These are phyloP conservation scores for Typha latifolia DNA, from an alignment of 176 grass and related monocot genomes.

Conservation along the genomic window DNA sequence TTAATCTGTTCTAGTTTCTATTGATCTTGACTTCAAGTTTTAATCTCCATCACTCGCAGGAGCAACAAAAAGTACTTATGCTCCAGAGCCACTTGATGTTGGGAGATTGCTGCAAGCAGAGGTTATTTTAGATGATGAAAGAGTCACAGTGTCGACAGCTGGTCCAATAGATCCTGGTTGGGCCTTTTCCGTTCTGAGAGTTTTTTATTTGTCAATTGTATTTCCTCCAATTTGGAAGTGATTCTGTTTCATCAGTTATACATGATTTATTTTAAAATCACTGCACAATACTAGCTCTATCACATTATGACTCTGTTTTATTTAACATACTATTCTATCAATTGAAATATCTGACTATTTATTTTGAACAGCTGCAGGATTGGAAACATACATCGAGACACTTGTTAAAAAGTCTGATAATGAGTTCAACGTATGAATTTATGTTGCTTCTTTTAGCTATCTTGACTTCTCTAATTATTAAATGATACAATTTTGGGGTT, in stretches of 20 bases:
- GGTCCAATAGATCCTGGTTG: conserved; percentile 72
- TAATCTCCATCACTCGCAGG: conserved; percentile 33
- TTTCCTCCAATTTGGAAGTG: not conserved
- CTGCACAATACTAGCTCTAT: no score
- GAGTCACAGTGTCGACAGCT: conserved; percentile 41
- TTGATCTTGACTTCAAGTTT: not conserved
- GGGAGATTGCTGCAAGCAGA: conserved; percentile 75
- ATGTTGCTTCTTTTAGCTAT: conserved; percentile 8
- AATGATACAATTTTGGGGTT: not conserved
- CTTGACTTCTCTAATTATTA: not conserved
- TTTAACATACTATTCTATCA: not conserved
- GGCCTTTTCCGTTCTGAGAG: not conserved
- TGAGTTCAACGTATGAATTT: conserved; percentile 69
- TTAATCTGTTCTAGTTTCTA: conserved; percentile 3
- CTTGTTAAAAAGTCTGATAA: conserved; percentile 60
- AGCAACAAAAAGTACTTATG: conserved; percentile 70
- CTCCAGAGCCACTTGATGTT: conserved; percentile 93
- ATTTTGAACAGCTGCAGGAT: conserved; percentile 74
- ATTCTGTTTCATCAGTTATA: not conserved
- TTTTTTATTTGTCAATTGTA: not conserved
- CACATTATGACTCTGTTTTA: not conserved
- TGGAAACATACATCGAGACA: conserved; percentile 60
- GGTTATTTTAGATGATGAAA: conserved; percentile 44
- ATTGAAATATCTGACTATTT: conserved; percentile 1
- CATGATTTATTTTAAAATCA: no score